Base-by-base conservation (phyloP, 768 basidiomycete species). In the Lactarius akahatsu region DNA sequence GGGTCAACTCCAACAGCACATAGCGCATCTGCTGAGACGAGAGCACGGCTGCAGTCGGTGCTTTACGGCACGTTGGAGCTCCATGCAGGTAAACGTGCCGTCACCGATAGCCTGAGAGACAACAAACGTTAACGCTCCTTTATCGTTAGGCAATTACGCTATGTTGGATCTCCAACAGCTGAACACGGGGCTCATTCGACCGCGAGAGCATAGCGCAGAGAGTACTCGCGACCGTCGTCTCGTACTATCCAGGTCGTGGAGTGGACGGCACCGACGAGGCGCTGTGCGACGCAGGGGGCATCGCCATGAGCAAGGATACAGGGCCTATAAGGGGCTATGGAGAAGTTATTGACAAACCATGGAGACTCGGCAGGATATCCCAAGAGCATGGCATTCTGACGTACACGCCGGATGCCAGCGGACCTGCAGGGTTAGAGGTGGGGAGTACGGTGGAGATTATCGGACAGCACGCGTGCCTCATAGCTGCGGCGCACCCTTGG, bases 1-100 rank as follows among this genome's bases (percentile, higher is more conserved):
- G 92, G 93, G 26, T 89, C 92, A n/a, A 94, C 93, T 2, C 93
- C 93, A 1, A 88, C 92, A 2, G 93, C 92, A 0, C 90, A 94
- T 73, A 88, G 89, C 11, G 91, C 89, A 15, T 85, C 82, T 36
- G 77, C 81, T 28, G 83, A 81, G 70, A 80, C 80, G 23, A 80
- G 78, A 59, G 76, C 77, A 18, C 74, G 78, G 54, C 72, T 88
- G 23, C 77, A 80, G 8, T 75, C 79, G 30, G 70, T 77, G 61
- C 78, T 92, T 41, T 79, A 86, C 64, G 88, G 89, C 0, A 76
- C 76, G 34, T 79, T 94, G 23, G 92, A 94, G 75, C 74, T 94
- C 62, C 92, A 89, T 76, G 92, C 90, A 67, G 87, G 87, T 87
- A 67, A 20, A 38, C n/a, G 38, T 55, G 34, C 36, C 60, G 40